Evolutionary conservation across 768 basidiomycete species (phyloP).

Genomic region (Lactarius hatsudake): DNA sequence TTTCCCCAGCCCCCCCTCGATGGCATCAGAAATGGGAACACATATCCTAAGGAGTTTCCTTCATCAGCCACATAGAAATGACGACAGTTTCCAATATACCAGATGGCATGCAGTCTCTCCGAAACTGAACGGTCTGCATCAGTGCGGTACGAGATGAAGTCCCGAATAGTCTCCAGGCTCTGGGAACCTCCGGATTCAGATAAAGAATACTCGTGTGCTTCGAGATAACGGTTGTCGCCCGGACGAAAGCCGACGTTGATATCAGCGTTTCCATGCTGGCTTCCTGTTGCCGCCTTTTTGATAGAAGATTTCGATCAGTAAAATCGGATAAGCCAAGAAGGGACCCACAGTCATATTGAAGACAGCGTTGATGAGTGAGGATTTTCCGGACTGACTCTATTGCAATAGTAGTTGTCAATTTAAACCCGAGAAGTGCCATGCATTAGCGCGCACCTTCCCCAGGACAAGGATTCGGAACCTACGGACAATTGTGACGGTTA

Average conservation of each 20-base stretch:
- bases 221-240: not conserved
- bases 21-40: not conserved
- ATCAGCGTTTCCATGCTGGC: not conserved
- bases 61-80: not conserved
- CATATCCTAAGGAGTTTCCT: slow-evolving; percentile 9
- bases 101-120: slow-evolving; percentile 17
- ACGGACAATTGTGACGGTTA: not conserved
- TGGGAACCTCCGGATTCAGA: not conserved
- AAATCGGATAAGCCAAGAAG: not conserved
- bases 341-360: slow-evolving; percentile 12
- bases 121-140: not conserved
- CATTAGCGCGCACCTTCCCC: slow-evolving; percentile 6
- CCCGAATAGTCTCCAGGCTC: not conserved
- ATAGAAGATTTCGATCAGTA: not conserved
- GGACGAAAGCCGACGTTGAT: not conserved
- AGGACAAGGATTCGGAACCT: slow-evolving; percentile 19
- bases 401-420: not conserved
- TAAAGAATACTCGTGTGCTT: slow-evolving; percentile 1
- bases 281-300: not conserved
- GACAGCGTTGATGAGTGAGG: slow-evolving; percentile 3
- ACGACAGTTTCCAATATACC: not conserved
- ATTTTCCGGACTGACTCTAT: slow-evolving; percentile 16
- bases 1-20: not conserved
- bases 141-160: not conserved
- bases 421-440: no score